phyloP scores from a whole-genome alignment of 208 protist genomes.

The Acanthamoeba triangularis region DNA sequence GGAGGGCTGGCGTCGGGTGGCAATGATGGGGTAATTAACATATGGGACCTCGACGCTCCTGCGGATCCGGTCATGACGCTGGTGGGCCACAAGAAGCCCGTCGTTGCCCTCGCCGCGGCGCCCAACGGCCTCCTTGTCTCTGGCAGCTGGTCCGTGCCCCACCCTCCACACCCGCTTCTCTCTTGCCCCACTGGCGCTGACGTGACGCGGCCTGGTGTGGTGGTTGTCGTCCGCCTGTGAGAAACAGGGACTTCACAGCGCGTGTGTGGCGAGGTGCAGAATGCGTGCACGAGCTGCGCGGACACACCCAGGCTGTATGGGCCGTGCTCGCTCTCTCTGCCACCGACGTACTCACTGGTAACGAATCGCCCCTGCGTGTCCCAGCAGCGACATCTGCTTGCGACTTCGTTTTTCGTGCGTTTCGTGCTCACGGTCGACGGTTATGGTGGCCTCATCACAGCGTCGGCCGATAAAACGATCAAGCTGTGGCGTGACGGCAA shows the following conservation, averaged over 20 bases:
- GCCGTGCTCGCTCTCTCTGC: slow-evolving; percentile 80
- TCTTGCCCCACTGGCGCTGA: neutral
- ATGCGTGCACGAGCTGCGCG: slow-evolving; percentile 76
- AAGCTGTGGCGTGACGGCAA: slow-evolving; percentile 77
- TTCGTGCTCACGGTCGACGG: no score
- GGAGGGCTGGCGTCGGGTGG: slow-evolving; percentile 81
- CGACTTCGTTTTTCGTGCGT: neutral
- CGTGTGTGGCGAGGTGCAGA: slow-evolving; percentile 81
- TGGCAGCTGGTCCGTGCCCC: slow-evolving; percentile 82
- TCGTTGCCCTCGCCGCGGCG: slow-evolving; percentile 78
- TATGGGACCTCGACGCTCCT: slow-evolving; percentile 55
- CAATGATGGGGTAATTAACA: slow-evolving; percentile 82
- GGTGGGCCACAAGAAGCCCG: slow-evolving; percentile 80
- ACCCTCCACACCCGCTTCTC: neutral
- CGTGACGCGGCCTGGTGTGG: neutral
- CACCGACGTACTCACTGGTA: slow-evolving; percentile 80
- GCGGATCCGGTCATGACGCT: slow-evolving; percentile 71
- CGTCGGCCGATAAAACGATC: slow-evolving; percentile 85
- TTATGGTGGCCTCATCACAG: neutral
- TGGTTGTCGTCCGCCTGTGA: neutral
- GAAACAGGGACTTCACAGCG: slow-evolving; percentile 69
- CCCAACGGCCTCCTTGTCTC: slow-evolving; percentile 81
- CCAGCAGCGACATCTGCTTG: neutral
- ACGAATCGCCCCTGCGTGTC: neutral
- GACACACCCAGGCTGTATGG: slow-evolving; percentile 85